phyloP scores from a whole-genome alignment of 345 rosid species.

The Moricandia arvensis region DNA sequence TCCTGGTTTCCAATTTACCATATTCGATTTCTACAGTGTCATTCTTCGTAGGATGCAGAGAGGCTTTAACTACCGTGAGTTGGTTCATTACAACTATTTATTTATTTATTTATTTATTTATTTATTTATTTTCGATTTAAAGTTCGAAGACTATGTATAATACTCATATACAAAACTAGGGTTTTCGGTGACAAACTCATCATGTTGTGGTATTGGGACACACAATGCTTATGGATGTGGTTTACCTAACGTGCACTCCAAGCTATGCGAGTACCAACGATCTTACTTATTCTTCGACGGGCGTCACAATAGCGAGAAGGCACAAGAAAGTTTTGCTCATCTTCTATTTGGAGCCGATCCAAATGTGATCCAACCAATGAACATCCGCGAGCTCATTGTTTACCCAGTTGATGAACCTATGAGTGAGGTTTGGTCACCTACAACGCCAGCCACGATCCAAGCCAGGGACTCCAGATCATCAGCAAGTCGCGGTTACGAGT shows the following conservation, averaged over 20 bases:
- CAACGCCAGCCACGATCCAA: not conserved
- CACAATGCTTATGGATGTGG: conserved; percentile 33
- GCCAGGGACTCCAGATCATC: conserved; percentile 4
- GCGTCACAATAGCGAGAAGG: conserved; percentile 28
- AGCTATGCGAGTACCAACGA: conserved; percentile 28
- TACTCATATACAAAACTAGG: not conserved
- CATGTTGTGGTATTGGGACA: conserved; percentile 23
- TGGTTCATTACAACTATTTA: not conserved
- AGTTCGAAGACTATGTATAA: not conserved
- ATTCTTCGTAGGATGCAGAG: conserved; percentile 25
- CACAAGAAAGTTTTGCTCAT: conserved; percentile 30
- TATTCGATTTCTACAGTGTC: conserved; percentile 39
- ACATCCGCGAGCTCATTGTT: conserved; percentile 18
- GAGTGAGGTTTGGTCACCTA: conserved; percentile 27
- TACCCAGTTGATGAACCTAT: conserved; percentile 30
- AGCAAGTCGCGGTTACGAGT: conserved; percentile 12
- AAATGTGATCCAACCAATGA: conserved; percentile 29
- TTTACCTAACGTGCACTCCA: conserved; percentile 17
- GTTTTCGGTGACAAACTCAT: not conserved
- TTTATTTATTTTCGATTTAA: not conserved
- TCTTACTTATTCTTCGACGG: conserved; percentile 31
- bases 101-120: too few relatives aligned
- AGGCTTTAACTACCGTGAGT: conserved; percentile 13
- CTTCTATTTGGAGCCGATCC: conserved; percentile 34
- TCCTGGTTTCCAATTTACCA: conserved; percentile 30